phyloP scores from a whole-genome alignment of 163 green algal species.

The Picocystis sp. region DNA sequence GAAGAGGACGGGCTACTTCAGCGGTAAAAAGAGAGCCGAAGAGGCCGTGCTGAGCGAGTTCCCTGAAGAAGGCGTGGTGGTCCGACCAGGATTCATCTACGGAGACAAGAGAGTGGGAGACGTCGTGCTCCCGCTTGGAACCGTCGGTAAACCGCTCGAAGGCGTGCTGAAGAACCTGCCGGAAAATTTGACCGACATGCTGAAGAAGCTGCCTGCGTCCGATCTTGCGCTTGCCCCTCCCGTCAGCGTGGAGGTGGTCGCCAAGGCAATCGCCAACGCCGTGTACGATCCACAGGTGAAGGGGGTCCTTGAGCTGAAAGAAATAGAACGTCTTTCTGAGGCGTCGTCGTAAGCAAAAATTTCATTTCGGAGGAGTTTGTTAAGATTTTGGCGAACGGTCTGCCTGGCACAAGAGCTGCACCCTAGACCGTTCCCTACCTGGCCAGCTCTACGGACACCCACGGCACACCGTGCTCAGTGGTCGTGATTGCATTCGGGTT shows the following conservation, averaged over 20 bases:
- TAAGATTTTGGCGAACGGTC: no score
- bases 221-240: slow-evolving; percentile 18
- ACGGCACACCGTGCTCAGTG: no score
- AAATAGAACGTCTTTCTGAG: slow-evolving; percentile 4
- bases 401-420: no score
- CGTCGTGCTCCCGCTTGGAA: slow-evolving; percentile 14
- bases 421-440: no score
- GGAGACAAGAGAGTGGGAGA: slow-evolving; percentile 10
- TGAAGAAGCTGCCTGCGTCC: slow-evolving; percentile 14
- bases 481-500: slow-evolving; percentile 3
- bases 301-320: slow-evolving; percentile 14
- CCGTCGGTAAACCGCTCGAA: slow-evolving; percentile 15
- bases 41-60: slow-evolving; percentile 12
- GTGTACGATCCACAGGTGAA: slow-evolving; percentile 11
- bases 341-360: no score
- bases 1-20: slow-evolving; percentile 22
- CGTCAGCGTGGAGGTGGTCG: slow-evolving; percentile 18
- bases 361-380: no score
- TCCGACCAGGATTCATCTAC: slow-evolving; percentile 23
- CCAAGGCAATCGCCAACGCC: slow-evolving; percentile 11
- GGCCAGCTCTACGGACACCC: no score
- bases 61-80: slow-evolving; percentile 14
- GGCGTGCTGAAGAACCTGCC: slow-evolving; percentile 4
- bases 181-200: slow-evolving; percentile 12
- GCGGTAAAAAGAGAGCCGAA: slow-evolving; percentile 20